A percentile compares a stretch with the other conserved stretches of the same genome.
Evolutionary conservation across 768 basidiomycete species (phyloP).

Genomic region (Paxillus involutus): DNA sequence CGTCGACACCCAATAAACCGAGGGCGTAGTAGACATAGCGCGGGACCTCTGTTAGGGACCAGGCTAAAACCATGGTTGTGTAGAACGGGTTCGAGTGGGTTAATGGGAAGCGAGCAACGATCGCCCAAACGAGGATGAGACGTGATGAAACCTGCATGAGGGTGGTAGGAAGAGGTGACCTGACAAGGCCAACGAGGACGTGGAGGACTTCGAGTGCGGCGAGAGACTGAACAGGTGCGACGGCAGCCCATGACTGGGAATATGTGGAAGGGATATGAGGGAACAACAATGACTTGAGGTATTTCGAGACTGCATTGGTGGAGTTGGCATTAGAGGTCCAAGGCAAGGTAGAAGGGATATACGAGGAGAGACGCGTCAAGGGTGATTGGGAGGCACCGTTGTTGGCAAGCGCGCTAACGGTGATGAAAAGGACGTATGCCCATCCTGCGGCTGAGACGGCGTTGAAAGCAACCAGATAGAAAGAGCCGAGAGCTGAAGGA

Average conservation of each 20-base stretch:
- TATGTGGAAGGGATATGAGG: constrained; percentile 43
- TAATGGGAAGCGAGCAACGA: constrained; percentile 38
- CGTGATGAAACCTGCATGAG: constrained; percentile 78
- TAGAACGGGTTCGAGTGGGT: constrained; percentile 78
- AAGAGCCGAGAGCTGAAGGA: constrained; percentile 1
- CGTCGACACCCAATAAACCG: constrained; percentile 50
- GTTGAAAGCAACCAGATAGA: constrained; percentile 83
- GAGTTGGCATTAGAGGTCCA: constrained; percentile 15
- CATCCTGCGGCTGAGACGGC: constrained; percentile 71
- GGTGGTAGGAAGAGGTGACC: constrained; percentile 74
- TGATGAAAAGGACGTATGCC: constrained; percentile 63
- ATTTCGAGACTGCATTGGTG: constrained; percentile 37
- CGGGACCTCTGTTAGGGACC: constrained; percentile 89
- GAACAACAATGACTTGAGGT: constrained; percentile 31
- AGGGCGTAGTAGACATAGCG: constrained; percentile 88
- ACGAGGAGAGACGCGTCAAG: constrained; percentile 37
- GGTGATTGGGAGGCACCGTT: constrained; percentile 26
- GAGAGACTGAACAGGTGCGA: constrained; percentile 76
- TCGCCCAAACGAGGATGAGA: constrained; percentile 83
- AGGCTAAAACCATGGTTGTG: constrained; percentile 89
- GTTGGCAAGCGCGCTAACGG: constrained; percentile 43
- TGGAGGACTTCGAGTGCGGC: constrained; percentile 87
- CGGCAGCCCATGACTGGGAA: constrained; percentile 58
- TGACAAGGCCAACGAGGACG: constrained; percentile 74
- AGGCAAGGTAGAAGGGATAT: constrained; percentile 8